Conservation (phyloP, 305 asterid genomes). For the Fraxinus sp. region DNA sequence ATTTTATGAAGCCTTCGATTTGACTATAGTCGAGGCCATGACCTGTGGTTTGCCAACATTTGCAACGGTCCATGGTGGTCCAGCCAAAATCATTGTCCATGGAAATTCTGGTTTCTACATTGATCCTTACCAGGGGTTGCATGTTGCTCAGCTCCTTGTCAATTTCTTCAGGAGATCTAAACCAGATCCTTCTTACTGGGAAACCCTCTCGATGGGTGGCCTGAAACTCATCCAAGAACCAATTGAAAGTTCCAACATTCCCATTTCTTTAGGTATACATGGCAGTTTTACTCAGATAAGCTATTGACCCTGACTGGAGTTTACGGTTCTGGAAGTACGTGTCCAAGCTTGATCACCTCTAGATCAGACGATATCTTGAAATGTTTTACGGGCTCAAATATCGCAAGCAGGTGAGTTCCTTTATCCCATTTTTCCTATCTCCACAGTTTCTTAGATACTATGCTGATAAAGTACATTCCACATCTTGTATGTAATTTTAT, state of each 20-base stretch:
- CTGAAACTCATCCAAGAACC: constrained; percentile 55
- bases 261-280: constrained; percentile 18
- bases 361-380: constrained; percentile 53
- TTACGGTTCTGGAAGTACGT: constrained; percentile 56
- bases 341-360: constrained; percentile 49
- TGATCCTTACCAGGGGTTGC: constrained; percentile 66
- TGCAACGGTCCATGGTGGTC: constrained; percentile 67
- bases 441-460: not conserved
- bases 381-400: constrained; percentile 51
- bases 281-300: constrained; percentile 46
- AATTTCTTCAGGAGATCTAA: constrained; percentile 56
- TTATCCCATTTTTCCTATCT: not conserved
- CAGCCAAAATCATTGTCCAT: constrained; percentile 69
- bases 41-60: constrained; percentile 72
- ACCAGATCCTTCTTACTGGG: constrained; percentile 63
- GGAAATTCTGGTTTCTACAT: constrained; percentile 79
- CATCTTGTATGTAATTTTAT: not conserved
- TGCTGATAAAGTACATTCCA: not conserved
- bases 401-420: constrained; percentile 43
- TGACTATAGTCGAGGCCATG: constrained; percentile 79
- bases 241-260: not conserved
- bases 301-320: constrained; percentile 45
- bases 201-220: constrained; percentile 50
- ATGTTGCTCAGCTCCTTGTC: constrained; percentile 50
- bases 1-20: constrained; percentile 72